phyloP scores from a whole-genome alignment of 768 basidiomycete species.

The Termitomyces sp. region DNA sequence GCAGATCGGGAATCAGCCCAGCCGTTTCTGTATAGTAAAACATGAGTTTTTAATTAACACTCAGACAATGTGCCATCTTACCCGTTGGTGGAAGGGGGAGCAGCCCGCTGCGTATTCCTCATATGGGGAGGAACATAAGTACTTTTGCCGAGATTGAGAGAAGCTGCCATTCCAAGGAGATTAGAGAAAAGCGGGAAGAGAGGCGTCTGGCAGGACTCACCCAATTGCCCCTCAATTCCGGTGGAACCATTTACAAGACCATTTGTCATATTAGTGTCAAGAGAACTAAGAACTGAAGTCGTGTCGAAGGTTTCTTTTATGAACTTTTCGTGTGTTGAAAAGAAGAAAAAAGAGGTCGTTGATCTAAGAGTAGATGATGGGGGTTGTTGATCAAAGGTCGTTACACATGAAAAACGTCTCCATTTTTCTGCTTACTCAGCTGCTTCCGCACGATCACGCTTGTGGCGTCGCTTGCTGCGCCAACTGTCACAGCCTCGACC shows the following conservation, averaged over 20 bases:
- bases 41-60: conserved; percentile 11
- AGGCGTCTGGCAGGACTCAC: conserved; percentile 31
- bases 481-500: background rate
- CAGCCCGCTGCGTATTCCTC: conserved; percentile 83
- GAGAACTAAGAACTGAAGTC: conserved; percentile 20
- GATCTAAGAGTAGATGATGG: conserved; percentile 21
- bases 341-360: conserved; percentile 13
- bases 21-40: conserved; percentile 39
- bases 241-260: conserved; percentile 76
- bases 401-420: conserved; percentile 12
- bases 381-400: conserved; percentile 20
- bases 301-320: conserved; percentile 19
- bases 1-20: conserved; percentile 70
- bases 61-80: conserved; percentile 22
- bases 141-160: conserved; percentile 74
- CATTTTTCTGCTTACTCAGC: conserved; percentile 17
- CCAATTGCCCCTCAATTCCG: conserved; percentile 72
- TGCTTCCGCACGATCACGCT: conserved; percentile 17
- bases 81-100: conserved; percentile 60
- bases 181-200: conserved; percentile 4
- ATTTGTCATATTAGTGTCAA: conserved; percentile 75
- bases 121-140: conserved; percentile 88
- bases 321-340: conserved; percentile 17
- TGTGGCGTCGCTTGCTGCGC: conserved; percentile 5
- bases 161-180: conserved; percentile 36